Base-by-base conservation (phyloP, 106 monocot species). In the Chionographis japonica region DNA sequence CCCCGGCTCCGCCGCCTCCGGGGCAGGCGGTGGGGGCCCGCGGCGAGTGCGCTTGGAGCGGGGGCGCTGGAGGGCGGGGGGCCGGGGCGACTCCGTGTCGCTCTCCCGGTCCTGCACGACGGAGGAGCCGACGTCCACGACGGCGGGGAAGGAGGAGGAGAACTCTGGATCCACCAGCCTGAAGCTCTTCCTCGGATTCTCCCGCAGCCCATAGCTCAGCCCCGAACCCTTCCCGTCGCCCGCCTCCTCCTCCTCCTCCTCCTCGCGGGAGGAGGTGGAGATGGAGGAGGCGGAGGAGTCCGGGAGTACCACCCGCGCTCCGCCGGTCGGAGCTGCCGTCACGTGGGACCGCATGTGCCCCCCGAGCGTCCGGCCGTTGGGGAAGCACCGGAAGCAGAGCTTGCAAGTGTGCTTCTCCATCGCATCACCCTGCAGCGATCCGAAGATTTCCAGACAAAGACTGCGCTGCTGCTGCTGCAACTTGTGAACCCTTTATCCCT, bases 331-430 rank as follows among this genome's bases (percentile, higher is more conserved):
- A 8, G 65, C 66, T 8, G 69, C 63, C 27, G 57, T 43, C 50
- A 81, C 67, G 50, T 86, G 90, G 51, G 86, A 90, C n/a, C 86
- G 86, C 90, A 90, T 88, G 68, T 88, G 88, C 40, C 88, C 88
- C 37, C 84, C 88, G n/a, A 88, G 78, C 3, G 88, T 81, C 9
- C 88, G 71, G 51, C 88, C 88, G 52, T 73, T 84, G 56, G 75
- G 40, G 84, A 88, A 88, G 54, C 77, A 60, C 56, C 84, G 81
- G 72, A 65, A 79, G 78, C 86, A 86, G 62, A 90, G 78, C 80
- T 84, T 83, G 80, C 90, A 90, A 56, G 81, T 67, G 64, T 79
- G 81, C 72, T 68, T 84, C 54, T 91, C 84, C 84, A 84, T 82
- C 49, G 19, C 18, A 35, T 16, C n/a, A 27, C 27, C 27, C 27